Base-by-base conservation (phyloP, 2,329 filamentous ascomycete species). In the Chaetomiaceae sp. region DNA sequence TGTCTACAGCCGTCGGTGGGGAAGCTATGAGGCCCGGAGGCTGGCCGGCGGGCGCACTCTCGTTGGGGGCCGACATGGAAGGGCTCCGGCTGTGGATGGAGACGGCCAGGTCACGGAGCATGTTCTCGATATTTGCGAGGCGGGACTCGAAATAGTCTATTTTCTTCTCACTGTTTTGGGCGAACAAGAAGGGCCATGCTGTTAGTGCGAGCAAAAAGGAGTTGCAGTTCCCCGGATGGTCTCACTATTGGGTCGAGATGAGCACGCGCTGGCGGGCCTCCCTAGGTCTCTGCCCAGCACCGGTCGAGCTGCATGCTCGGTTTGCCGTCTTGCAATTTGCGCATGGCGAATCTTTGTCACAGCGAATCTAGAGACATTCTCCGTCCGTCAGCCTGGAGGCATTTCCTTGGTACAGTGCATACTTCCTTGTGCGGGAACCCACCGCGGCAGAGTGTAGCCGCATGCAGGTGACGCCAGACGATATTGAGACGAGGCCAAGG, bases 161-260 rank as follows among this genome's bases (percentile, higher is more conserved):
- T 51, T 65, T 65, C 21, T 58, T 58, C 54, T 65, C 62, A 34
- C 62, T 64, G 32, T 70, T 74, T 54, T 65, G 75, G 79, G 79
- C 72, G 13, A 11, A 11, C 10, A 25, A 30, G 5, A 30, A 2
- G 16, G 23, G 5, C 25, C 43, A 21, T 27, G 37, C 11, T 34
- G 43, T 45, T 9, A 45, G 40, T 43, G 21, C 30, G 4, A 8
- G 4, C 40, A 32, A 13, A 20, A n/a, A 13, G 11, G 23, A 7
- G 37, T 41, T 41, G 5, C 25, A 27, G 25, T 27, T 9, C 9
- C 5, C 25, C 5, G 25, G 5, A 46, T 8, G 20, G 20, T 70
- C 77, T 60, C 67, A 82, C 79, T 82, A 82, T 73, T 82, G 79
- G 38, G 77, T 79, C 2, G 79, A 81, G 54, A 82, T 82, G 57